phyloP scores from a whole-genome alignment of 306 rosid genomes.

The Lathyrus aphaca region DNA sequence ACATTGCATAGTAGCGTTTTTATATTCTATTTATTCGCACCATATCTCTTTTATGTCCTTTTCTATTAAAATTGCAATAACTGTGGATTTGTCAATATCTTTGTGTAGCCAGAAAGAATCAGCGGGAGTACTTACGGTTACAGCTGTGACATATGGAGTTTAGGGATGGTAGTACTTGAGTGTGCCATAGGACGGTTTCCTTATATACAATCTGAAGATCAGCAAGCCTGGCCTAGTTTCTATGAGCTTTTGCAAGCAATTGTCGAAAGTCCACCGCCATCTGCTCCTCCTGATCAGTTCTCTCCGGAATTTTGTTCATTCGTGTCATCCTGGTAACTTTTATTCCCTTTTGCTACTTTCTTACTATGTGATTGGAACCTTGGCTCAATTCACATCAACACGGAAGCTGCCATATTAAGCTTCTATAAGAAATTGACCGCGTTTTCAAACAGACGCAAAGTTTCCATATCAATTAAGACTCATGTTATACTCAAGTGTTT shows the following conservation, averaged over 20 bases:
- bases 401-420: background rate
- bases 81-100: slow-evolving; percentile 29
- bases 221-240: slow-evolving; percentile 87
- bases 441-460: background rate
- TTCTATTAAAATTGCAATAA: too few relatives aligned
- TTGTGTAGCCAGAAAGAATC: slow-evolving; percentile 89
- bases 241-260: slow-evolving; percentile 94
- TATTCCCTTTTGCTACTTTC: background rate
- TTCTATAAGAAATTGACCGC: background rate
- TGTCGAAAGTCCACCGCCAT: slow-evolving; percentile 90
- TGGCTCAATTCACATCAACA: background rate
- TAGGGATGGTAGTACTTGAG: slow-evolving; percentile 96
- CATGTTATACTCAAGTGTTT: slow-evolving; percentile 6
- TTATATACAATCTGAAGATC: slow-evolving; percentile 87
- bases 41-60: too few relatives aligned
- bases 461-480: slow-evolving; percentile 10
- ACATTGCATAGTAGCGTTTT: too few relatives aligned
- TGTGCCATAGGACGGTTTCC: slow-evolving; percentile 98
- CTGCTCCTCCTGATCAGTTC: slow-evolving; percentile 93
- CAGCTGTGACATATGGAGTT: slow-evolving; percentile 97
- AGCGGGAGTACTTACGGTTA: slow-evolving; percentile 88
- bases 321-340: slow-evolving; percentile 81
- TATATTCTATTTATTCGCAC: too few relatives aligned
- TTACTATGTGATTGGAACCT: background rate
- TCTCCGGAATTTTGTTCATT: slow-evolving; percentile 96